phyloP scores from a whole-genome alignment of 1,284 basidiomycete genomes.

The Dichomitus squalens region DNA sequence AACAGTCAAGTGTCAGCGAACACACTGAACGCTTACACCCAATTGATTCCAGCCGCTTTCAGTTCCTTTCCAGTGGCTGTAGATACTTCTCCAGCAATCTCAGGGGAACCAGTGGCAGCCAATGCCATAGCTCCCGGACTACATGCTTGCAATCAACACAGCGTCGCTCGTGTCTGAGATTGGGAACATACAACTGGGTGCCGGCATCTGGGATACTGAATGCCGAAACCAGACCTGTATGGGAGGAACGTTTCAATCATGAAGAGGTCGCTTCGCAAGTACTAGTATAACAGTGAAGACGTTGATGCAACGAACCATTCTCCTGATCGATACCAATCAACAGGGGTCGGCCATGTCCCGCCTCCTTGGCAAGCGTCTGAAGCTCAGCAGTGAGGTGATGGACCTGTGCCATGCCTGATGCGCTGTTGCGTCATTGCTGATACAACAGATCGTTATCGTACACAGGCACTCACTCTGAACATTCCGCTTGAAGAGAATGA shows the following conservation, averaged over 20 bases:
- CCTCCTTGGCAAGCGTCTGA: slow-evolving; percentile 55
- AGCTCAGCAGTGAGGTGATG: slow-evolving; percentile 48
- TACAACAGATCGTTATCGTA: neutral
- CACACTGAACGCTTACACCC: slow-evolving; percentile 47
- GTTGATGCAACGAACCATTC: slow-evolving; percentile 46
- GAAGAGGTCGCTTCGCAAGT: too few relatives aligned
- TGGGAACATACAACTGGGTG: slow-evolving; percentile 60
- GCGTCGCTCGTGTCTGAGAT: neutral
- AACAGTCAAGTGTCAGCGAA: neutral
- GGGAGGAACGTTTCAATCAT: neutral
- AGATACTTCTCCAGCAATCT: slow-evolving; percentile 49
- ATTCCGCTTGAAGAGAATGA: slow-evolving; percentile 73
- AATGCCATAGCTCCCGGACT: slow-evolving; percentile 77
- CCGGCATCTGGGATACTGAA: slow-evolving; percentile 56
- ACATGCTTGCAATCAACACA: neutral
- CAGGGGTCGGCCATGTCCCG: slow-evolving; percentile 56
- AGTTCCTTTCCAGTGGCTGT: slow-evolving; percentile 57
- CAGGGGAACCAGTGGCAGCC: slow-evolving; percentile 52
- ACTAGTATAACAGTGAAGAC: neutral
- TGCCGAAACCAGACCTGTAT: slow-evolving; percentile 64
- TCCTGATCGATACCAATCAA: slow-evolving; percentile 76
- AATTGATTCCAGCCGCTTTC: slow-evolving; percentile 64
- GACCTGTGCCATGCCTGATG: slow-evolving; percentile 53
- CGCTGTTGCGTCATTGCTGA: neutral
- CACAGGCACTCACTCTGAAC: slow-evolving; percentile 45